Evolutionary conservation across 2,329 filamentous ascomycete genomes (phyloP).

Genomic region (Cladosporium sp.): DNA sequence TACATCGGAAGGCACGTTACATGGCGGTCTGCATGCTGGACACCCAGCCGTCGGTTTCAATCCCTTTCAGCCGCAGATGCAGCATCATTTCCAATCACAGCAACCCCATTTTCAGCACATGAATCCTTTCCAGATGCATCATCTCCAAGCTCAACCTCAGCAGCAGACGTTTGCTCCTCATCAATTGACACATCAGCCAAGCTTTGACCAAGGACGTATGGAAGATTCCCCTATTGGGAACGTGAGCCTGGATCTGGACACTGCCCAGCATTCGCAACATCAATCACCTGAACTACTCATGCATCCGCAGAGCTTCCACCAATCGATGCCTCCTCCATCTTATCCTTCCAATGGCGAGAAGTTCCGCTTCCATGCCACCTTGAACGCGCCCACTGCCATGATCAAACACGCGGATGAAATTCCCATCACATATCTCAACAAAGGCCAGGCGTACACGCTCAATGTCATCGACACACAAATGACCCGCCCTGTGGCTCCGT

Average conservation of each 20-base stretch:
- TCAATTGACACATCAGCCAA: conserved; percentile 74
- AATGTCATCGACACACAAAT: conserved; percentile 75
- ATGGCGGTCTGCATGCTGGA: conserved; percentile 59
- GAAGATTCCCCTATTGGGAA: conserved; percentile 65
- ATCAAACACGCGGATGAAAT: conserved; percentile 85
- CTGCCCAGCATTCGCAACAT: conserved; percentile 57
- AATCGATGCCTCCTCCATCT: conserved; percentile 42
- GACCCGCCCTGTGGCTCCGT: conserved; percentile 53
- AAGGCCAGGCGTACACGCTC: conserved; percentile 89
- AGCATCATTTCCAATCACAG: conserved; percentile 55
- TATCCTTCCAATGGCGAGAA: conserved; percentile 43
- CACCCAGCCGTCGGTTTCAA: conserved; percentile 58
- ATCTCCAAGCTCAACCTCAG: conserved; percentile 18
- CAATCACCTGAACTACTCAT: conserved; percentile 58
- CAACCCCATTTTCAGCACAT: conserved; percentile 55
- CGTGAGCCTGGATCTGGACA: conserved; percentile 52
- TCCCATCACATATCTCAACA: conserved; percentile 96
- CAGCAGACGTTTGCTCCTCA: conserved; percentile 66
- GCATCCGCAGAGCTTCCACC: conserved; percentile 45
- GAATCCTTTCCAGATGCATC: conserved; percentile 64
- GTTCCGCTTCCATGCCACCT: conserved; percentile 84
- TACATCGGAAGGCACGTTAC: conserved; percentile 62
- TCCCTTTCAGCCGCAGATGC: conserved; percentile 58
- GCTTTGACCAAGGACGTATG: conserved; percentile 63
- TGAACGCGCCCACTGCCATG: conserved; percentile 96